These are phyloP conservation scores for Coemansia sp. DNA, from an alignment of 192 early-diverging fungal species.

Conservation along the genomic window DNA sequence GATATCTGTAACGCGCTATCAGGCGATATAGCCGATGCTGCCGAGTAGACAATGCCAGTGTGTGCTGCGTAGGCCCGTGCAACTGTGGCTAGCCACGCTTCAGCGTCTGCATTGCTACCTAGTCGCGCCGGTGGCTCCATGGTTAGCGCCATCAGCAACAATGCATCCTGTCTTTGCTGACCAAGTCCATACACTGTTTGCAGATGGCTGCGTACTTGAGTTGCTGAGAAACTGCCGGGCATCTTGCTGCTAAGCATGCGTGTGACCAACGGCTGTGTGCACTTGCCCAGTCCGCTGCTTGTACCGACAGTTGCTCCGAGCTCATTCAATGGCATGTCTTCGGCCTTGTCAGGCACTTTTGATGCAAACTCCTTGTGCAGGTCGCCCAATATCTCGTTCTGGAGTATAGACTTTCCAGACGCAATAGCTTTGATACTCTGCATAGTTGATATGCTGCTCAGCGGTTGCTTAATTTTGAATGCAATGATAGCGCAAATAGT, in stretches of 20 bases:
- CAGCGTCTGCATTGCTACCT: slow-evolving; percentile 22
- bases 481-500: slow-evolving; percentile 76
- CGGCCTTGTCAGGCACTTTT: slow-evolving; percentile 83
- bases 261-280: slow-evolving; percentile 66
- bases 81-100: slow-evolving; percentile 57
- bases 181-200: slow-evolving; percentile 74
- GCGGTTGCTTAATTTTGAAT: slow-evolving; percentile 85
- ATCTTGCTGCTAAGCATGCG: slow-evolving; percentile 86
- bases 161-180: slow-evolving; percentile 69
- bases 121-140: slow-evolving; percentile 84
- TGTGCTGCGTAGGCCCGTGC: slow-evolving; percentile 78
- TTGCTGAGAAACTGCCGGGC: slow-evolving; percentile 87
- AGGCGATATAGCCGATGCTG: background rate
- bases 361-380: slow-evolving; percentile 88
- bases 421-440: slow-evolving; percentile 81
- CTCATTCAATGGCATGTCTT: slow-evolving; percentile 79
- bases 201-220: slow-evolving; percentile 68
- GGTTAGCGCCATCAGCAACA: slow-evolving; percentile 72
- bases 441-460: slow-evolving; percentile 64
- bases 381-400: slow-evolving; percentile 96
- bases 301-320: slow-evolving; percentile 65
- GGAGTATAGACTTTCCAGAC: slow-evolving; percentile 92
- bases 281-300: slow-evolving; percentile 77
- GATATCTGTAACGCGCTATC: slow-evolving; percentile 33
- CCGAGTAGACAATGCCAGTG: slow-evolving; percentile 62